Conservation (phyloP, 768 basidiomycete genomes). For the Strobilomyces dryophilus region DNA sequence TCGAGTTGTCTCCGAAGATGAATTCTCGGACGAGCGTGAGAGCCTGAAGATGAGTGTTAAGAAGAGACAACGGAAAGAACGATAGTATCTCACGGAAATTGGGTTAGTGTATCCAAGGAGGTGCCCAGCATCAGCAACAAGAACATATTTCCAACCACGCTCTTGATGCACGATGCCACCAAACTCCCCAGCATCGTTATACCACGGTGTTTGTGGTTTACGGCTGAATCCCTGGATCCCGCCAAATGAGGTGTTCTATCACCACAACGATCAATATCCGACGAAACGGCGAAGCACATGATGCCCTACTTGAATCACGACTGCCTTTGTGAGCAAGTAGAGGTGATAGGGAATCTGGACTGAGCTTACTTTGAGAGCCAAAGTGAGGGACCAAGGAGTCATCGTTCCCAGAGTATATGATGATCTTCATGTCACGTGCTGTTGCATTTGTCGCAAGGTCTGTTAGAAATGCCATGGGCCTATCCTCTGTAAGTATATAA, state of each 20-base stretch:
- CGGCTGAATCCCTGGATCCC: constrained; percentile 71
- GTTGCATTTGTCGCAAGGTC: constrained; percentile 62
- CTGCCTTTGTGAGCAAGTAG: constrained; percentile 26
- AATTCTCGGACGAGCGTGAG: constrained; percentile 61
- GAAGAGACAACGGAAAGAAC: background rate
- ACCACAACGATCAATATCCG: background rate
- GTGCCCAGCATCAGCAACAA: constrained; percentile 38
- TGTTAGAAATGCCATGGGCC: constrained; percentile 59
- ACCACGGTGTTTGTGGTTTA: constrained; percentile 64
- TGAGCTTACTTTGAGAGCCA: constrained; percentile 52
- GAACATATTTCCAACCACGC: constrained; percentile 48
- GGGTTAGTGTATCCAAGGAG: constrained; percentile 34
- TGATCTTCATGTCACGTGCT: constrained; percentile 40
- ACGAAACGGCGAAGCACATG: background rate
- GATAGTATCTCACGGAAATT: constrained; percentile 37
- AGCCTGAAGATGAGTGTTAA: constrained; percentile 37
- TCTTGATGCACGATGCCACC: constrained; percentile 75
- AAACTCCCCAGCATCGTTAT: constrained; percentile 48
- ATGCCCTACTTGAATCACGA: constrained; percentile 48
- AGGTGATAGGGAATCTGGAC: background rate
- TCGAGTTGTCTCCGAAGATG: constrained; percentile 55
- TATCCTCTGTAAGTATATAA: constrained; percentile 18
- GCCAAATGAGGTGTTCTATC: constrained; percentile 73
- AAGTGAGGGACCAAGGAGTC: constrained; percentile 60
- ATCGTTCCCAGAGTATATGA: constrained; percentile 71